Evolutionary conservation across 2,329 filamentous ascomycete genomes (phyloP), one percentile per base, ranked within the genome.

Genomic region (Sclerotinia sclerotiorum): DNA sequence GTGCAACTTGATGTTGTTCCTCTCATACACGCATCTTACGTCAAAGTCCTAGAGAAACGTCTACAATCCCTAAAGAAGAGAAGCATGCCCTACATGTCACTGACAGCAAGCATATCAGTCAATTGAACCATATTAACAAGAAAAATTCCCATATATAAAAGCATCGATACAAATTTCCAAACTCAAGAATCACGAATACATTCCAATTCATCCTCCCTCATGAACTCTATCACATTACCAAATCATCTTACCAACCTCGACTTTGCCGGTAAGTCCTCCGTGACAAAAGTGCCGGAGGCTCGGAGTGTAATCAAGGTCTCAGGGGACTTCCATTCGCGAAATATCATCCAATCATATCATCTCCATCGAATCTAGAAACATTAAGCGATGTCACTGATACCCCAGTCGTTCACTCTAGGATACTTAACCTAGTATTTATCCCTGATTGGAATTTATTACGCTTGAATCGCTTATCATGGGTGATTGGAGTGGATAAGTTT

Each of bases 371-470:
- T 24, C n/a, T 13, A n/a, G 55, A 57, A 42, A 57, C 15, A 17
- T 48, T n/a, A 32, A 29, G 57, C 42, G 27, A 32, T n/a, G 17
- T 29, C 7, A 35, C 8, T 60, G 57, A 48, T 48, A 60, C 27
- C 24, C 42, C 24, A 60, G 57, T 48, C 42, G 57, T 60, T 60
- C 57, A 46, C 27, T 48, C 46, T 29, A 44, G n/a, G n/a, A n/a
- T n/a, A n/a, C n/a, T n/a, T n/a, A n/a, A n/a, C n/a, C 24, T 11
- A n/a, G n/a, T 42, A 29, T 32, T 42, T 24, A 57, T 42, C 32
- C 55, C 35, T n/a, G 55, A 57, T 27, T 10, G 57, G 24, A 19
- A 27, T 15, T 19, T 17, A 17, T 48, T 48, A 10, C 42, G 57
- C 57, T 60, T 60, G 57, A 27, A 27, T 60, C 57, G 57, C 42